A percentile compares a stretch with the other conserved stretches of the same genome.
Evolutionary conservation across 345 rosid species (phyloP).

Genomic region (Hevea brasiliensis): DNA sequence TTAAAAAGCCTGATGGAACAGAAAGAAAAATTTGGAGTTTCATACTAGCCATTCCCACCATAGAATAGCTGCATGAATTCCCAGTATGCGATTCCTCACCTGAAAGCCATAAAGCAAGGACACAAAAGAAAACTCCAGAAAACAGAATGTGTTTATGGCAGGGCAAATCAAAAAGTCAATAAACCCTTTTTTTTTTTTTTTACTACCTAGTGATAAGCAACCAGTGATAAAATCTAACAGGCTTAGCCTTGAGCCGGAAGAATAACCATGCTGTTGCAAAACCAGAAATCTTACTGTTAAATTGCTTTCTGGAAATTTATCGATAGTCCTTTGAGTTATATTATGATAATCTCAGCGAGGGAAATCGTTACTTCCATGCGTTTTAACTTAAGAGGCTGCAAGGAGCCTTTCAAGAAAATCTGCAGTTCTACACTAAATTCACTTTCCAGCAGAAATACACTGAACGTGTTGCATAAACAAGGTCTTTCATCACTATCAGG

Average conservation of each 20-base stretch:
- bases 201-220: too few relatives aligned
- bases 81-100: background rate
- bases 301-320: background rate
- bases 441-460: background rate
- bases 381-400: background rate
- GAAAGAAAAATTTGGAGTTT: background rate
- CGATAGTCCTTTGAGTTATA: too few relatives aligned
- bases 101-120: background rate
- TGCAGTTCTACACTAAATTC: background rate
- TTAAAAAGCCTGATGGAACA: background rate
- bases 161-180: background rate
- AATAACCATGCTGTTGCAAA: background rate
- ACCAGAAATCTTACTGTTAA: background rate
- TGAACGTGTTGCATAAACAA: too few relatives aligned
- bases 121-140: background rate
- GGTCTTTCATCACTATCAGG: too few relatives aligned
- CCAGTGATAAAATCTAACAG: background rate
- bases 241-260: background rate
- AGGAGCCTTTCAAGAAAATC: background rate
- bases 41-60: background rate
- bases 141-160: background rate
- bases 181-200: too few relatives aligned
- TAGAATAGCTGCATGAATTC: background rate
- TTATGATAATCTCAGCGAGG: background rate
- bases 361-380: background rate